Conservation (phyloP, 1,139 yeast species). For the Waltiozyma sp. region DNA sequence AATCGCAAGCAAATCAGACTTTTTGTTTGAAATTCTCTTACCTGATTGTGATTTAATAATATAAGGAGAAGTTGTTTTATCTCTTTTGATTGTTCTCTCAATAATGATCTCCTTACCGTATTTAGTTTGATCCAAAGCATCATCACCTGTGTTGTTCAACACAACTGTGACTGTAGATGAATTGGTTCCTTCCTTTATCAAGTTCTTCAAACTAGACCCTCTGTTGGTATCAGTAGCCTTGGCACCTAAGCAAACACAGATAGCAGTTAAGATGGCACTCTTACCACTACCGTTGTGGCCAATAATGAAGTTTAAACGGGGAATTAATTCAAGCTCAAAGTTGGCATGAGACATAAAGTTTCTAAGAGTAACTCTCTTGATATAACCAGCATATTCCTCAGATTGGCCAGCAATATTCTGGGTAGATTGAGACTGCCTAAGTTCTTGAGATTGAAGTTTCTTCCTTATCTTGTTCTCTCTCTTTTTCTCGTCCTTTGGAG, state of each 20-base stretch:
- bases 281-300: constrained; percentile 97
- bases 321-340: constrained; percentile 68
- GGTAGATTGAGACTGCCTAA: background rate
- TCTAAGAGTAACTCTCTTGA: constrained; percentile 43
- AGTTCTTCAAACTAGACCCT: constrained; percentile 57
- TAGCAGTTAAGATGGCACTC: constrained; percentile 84
- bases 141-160: constrained; percentile 51
- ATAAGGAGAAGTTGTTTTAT: constrained; percentile 38
- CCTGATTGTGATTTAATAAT: constrained; percentile 42
- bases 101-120: constrained; percentile 63
- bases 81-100: constrained; percentile 55
- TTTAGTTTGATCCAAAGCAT: constrained; percentile 49
- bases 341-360: constrained; percentile 84
- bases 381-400: constrained; percentile 21
- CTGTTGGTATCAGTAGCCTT: constrained; percentile 86
- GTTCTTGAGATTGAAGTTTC: background rate
- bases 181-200: constrained; percentile 69
- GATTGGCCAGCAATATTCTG: background rate
- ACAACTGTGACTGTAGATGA: constrained; percentile 52
- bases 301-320: constrained; percentile 78
- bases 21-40: constrained; percentile 46
- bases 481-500: background rate
- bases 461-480: background rate
- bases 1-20: constrained; percentile 55
- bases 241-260: constrained; percentile 88